Conservation (phyloP, 2,329 filamentous ascomycete species). For the Blumeriella jaapii region DNA sequence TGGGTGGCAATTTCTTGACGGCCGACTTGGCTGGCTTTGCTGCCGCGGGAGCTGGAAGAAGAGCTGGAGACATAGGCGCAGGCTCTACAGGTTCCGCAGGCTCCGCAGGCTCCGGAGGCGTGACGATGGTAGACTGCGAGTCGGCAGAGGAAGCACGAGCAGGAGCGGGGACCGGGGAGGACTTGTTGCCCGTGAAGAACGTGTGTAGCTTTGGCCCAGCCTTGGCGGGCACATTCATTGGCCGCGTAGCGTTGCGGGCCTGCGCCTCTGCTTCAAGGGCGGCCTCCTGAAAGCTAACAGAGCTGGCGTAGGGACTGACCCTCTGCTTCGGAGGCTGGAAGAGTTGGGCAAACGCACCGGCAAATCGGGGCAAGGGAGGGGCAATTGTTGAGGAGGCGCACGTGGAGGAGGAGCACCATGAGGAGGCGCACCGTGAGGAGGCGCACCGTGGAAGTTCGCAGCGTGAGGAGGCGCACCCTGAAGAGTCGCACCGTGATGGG, state of each 20-base stretch:
- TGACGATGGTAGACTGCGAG: constrained; percentile 13
- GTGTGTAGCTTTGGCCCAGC: constrained; percentile 20
- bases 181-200: constrained; percentile 22
- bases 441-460: too few species aligned
- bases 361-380: too few species aligned
- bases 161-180: constrained; percentile 4
- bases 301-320: constrained; percentile 17
- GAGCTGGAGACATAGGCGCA: background rate
- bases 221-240: constrained; percentile 18
- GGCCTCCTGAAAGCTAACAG: constrained; percentile 15
- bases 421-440: too few species aligned
- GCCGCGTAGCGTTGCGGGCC: constrained; percentile 15
- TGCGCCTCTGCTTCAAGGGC: constrained; percentile 22
- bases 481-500: background rate
- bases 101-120: constrained; percentile 8
- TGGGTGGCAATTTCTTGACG: constrained; percentile 2
- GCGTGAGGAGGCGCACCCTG: too few species aligned
- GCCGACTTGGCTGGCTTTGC: constrained; percentile 6
- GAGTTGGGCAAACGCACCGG: too few species aligned
- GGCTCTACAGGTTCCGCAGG: too few species aligned
- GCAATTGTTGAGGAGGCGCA: too few species aligned
- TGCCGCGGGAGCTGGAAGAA: background rate
- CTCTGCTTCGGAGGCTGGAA: too few species aligned
- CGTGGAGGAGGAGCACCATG: too few species aligned
- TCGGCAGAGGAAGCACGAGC: constrained; percentile 2